Conservation (phyloP, 208 protist genomes). For the Trypanosoma rangeli region DNA sequence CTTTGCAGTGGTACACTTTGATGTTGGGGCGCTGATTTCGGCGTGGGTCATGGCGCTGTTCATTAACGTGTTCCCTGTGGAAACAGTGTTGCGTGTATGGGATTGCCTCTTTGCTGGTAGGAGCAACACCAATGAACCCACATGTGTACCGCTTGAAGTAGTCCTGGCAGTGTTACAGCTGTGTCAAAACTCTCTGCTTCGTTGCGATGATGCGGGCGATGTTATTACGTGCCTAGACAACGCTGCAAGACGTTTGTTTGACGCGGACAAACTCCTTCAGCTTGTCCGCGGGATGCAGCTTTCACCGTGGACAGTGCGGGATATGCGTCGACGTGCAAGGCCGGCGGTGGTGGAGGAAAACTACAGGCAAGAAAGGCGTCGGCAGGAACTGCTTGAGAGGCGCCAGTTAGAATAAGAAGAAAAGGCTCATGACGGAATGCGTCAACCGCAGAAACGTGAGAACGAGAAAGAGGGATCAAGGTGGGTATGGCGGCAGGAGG, state of each 20-base stretch:
- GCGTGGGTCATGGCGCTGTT: slow-evolving; percentile 75
- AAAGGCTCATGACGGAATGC: not conserved
- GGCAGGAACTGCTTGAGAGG: slow-evolving; percentile 9
- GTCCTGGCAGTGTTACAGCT: slow-evolving; percentile 55
- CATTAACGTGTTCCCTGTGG: slow-evolving; percentile 56
- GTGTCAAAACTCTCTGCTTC: slow-evolving; percentile 30
- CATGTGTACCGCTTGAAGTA: slow-evolving; percentile 46
- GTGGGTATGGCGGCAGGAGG: not conserved
- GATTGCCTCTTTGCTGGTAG: slow-evolving; percentile 53
- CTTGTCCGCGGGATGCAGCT: slow-evolving; percentile 29
- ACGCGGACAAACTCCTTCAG: slow-evolving; percentile 38
- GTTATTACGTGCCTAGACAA: slow-evolving; percentile 36
- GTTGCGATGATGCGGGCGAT: slow-evolving; percentile 39
- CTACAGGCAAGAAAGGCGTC: slow-evolving; percentile 21
- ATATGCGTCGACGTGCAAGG: slow-evolving; percentile 36
- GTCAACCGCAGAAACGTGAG: not conserved
- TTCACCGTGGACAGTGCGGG: slow-evolving; percentile 32
- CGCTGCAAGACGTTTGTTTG: slow-evolving; percentile 34
- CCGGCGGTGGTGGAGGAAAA: slow-evolving; percentile 31
- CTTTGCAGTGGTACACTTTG: slow-evolving; percentile 38
- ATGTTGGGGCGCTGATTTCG: slow-evolving; percentile 52
- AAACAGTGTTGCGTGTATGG: slow-evolving; percentile 60
- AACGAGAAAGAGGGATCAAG: not conserved
- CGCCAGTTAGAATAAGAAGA: not conserved
- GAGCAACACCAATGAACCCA: slow-evolving; percentile 18